These are phyloP conservation scores for Zostera marina DNA, from an alignment of 116 monocot genomes.

Conservation along the genomic window DNA sequence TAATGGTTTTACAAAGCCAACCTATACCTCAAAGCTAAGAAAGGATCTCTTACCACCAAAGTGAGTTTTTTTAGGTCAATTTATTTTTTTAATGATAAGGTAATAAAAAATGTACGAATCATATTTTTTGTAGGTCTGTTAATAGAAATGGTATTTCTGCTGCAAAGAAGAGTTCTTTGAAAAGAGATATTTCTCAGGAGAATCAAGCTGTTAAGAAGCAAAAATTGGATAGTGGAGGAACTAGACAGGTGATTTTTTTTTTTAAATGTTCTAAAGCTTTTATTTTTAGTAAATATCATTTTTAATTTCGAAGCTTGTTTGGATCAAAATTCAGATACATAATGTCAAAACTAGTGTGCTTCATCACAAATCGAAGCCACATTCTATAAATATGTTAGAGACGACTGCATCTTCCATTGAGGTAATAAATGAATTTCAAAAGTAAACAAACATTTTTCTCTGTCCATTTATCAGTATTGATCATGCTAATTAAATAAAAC, in stretches of 20 bases:
- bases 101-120: not conserved
- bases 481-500: not conserved
- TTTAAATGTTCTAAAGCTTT: not conserved
- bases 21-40: slow-evolving; percentile 20
- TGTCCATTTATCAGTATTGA: not conserved
- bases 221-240: slow-evolving; percentile 51
- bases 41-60: slow-evolving; percentile 3
- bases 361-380: slow-evolving; percentile 61
- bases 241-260: slow-evolving; percentile 32
- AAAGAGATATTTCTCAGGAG: slow-evolving; percentile 43
- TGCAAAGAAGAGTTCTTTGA: slow-evolving; percentile 3
- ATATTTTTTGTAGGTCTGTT: not conserved
- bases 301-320: not conserved
- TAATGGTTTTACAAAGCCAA: slow-evolving; percentile 6
- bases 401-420: slow-evolving; percentile 12
- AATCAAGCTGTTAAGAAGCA: slow-evolving; percentile 83
- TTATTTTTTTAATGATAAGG: not conserved
- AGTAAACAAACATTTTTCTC: too few relatives aligned
- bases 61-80: not conserved
- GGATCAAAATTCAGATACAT: slow-evolving; percentile 35
- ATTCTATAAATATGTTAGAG: slow-evolving; percentile 13
- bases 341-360: slow-evolving; percentile 48
- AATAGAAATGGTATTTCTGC: not conserved
- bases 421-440: slow-evolving; percentile 6
- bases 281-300: not conserved